Conservation (phyloP, 2,329 filamentous ascomycete genomes). For the Oidium heveae region DNA sequence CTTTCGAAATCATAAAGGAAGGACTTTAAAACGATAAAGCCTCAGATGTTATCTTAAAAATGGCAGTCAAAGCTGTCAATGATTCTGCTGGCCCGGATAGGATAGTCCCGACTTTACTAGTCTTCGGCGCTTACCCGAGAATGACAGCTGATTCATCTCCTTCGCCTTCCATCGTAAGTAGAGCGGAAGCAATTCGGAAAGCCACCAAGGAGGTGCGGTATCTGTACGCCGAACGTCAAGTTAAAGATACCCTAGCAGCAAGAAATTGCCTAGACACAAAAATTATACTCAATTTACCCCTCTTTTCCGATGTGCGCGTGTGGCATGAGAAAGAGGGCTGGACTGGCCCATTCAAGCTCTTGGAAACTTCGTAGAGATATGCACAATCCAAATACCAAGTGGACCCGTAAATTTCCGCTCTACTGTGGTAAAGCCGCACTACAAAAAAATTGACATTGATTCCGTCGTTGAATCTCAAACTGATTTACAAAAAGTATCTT, state of each 20-base stretch:
- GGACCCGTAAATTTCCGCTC: no score
- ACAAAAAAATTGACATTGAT: no score
- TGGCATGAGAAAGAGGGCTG: no score
- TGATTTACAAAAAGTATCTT: no score
- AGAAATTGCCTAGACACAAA: not conserved
- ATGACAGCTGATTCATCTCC: no score
- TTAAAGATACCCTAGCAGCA: not conserved
- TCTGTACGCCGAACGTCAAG: not conserved
- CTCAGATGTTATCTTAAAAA: not conserved
- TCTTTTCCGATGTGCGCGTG: not conserved
- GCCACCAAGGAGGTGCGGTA: not conserved
- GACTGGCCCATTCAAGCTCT: no score
- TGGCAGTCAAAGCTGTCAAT: not conserved
- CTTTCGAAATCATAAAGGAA: not conserved
- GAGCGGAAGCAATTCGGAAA: not conserved
- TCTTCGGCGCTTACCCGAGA: constrained; percentile 1
- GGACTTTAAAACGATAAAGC: not conserved
- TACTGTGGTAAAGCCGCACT: no score
- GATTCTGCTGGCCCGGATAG: not conserved
- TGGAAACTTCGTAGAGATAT: no score
- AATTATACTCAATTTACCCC: not conserved
- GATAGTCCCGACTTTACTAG: not conserved
- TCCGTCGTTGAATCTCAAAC: no score
- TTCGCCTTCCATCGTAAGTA: not conserved
- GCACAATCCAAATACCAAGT: no score